Evolutionary conservation across 2,329 filamentous ascomycete genomes (phyloP).

Genomic region (Lasiodiplodia sp.): DNA sequence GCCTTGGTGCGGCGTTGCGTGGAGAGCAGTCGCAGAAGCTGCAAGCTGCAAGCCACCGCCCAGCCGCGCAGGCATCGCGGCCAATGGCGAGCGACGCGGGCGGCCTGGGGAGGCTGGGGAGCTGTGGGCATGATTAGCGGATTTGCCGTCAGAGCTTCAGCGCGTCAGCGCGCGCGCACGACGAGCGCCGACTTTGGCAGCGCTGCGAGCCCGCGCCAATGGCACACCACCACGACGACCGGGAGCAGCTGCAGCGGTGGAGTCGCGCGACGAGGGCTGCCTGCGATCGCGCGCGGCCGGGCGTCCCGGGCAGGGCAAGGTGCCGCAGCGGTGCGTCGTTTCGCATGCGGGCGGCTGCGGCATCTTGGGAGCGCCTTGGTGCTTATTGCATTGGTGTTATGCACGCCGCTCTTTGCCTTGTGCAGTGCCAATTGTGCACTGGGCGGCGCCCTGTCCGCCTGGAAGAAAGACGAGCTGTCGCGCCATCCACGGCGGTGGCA

Average conservation of each 20-base stretch:
- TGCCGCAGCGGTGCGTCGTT: constrained; percentile 8
- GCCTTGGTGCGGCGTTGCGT: constrained; percentile 7
- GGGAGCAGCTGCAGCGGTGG: constrained; percentile 70
- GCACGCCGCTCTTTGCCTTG: neutral
- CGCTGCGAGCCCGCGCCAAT: constrained; percentile 14
- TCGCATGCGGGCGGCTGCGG: constrained; percentile 20
- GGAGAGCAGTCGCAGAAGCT: constrained; percentile 11
- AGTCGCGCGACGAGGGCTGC: constrained; percentile 12
- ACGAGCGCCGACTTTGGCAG: constrained; percentile 3
- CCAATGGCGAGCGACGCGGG: constrained; percentile 16
- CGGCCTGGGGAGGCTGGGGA: neutral
- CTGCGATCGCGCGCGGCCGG: constrained; percentile 7
- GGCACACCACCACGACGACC: constrained; percentile 53
- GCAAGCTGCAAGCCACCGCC: constrained; percentile 25
- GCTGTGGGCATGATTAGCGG: constrained; percentile 26
- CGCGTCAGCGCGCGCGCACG: constrained; percentile 5
- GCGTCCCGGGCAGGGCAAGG: neutral
- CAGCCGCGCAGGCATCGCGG: constrained; percentile 16
- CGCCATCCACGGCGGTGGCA: neutral
- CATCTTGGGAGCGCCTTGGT: constrained; percentile 3
- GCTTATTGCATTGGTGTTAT: constrained; percentile 3
- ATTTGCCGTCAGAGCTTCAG: constrained; percentile 27
- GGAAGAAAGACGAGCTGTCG: constrained; percentile 6
- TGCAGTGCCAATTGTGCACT: constrained; percentile 7
- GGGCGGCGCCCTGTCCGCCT: neutral